phyloP scores from a whole-genome alignment of 2,329 filamentous ascomycete species.

The Bipolaris sorokiniana region DNA sequence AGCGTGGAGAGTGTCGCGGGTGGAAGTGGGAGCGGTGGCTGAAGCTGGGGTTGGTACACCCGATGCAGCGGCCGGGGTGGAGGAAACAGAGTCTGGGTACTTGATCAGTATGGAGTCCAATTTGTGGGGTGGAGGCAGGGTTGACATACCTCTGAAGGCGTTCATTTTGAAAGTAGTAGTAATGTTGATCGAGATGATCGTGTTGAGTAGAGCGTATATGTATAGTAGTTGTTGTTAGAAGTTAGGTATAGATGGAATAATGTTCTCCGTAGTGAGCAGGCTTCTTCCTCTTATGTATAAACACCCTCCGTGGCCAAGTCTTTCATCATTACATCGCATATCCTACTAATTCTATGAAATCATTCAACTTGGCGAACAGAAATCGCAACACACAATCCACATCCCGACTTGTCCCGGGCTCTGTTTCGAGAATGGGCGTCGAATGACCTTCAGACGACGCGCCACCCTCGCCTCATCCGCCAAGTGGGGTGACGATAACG shows the following conservation, averaged over 20 bases:
- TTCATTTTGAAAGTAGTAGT: constrained; percentile 22
- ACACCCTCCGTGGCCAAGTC: constrained; percentile 13
- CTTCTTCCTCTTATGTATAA: constrained; percentile 20
- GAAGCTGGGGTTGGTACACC: constrained; percentile 29
- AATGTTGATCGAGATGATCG: not conserved
- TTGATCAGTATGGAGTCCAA: constrained; percentile 2
- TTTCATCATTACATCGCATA: constrained; percentile 11
- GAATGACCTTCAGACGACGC: constrained; percentile 33
- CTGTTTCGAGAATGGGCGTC: constrained; percentile 21
- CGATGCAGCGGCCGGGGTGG: constrained; percentile 32
- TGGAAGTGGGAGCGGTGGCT: constrained; percentile 20
- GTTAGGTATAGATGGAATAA: not conserved
- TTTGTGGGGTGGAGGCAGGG: not conserved
- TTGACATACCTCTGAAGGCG: constrained; percentile 27
- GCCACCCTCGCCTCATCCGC: constrained; percentile 24
- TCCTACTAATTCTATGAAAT: constrained; percentile 9
- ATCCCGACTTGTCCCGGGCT: constrained; percentile 28
- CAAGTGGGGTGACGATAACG: constrained; percentile 33
- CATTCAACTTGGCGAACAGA: constrained; percentile 26
- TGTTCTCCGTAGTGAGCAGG: not conserved
- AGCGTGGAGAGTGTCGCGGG: constrained; percentile 31
- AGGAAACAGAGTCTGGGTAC: constrained; percentile 30
- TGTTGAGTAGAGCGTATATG: not conserved
- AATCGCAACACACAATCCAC: constrained; percentile 10
- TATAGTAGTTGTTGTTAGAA: not conserved